Evolutionary conservation across 2,329 filamentous ascomycete genomes (phyloP).

Genomic region (Aureobasidium sp.): DNA sequence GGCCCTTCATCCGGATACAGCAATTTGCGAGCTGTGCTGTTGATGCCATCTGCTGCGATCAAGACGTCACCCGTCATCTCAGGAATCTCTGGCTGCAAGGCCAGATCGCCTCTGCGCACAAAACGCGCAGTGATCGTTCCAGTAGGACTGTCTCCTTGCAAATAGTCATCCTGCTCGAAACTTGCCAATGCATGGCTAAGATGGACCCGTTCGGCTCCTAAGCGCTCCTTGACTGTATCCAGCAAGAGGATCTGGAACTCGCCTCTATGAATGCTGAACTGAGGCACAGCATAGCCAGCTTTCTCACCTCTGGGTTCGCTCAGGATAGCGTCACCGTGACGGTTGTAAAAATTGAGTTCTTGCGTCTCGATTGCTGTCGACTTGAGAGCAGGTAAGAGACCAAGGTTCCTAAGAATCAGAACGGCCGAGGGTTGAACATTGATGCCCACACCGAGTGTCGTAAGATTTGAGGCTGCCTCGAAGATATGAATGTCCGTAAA

Average conservation of each 20-base stretch:
- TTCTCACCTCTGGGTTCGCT: constrained; percentile 36
- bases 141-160: not conserved
- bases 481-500: constrained; percentile 44
- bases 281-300: constrained; percentile 39
- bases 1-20: constrained; percentile 41
- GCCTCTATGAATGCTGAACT: constrained; percentile 41
- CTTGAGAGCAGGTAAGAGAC: constrained; percentile 35
- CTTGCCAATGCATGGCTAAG: constrained; percentile 34
- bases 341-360: constrained; percentile 42
- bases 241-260: constrained; percentile 42
- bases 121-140: constrained; percentile 35
- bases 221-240: constrained; percentile 35
- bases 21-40: constrained; percentile 35
- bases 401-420: constrained; percentile 39
- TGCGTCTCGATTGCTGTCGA: constrained; percentile 36
- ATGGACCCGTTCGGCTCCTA: constrained; percentile 35
- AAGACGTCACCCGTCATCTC: constrained; percentile 31
- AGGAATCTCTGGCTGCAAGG: constrained; percentile 25
- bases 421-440: constrained; percentile 43
- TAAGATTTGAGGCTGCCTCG: constrained; percentile 37
- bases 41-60: constrained; percentile 41
- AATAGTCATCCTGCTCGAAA: constrained; percentile 30
- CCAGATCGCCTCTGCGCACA: constrained; percentile 25
- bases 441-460: constrained; percentile 41
- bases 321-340: constrained; percentile 38